Base-by-base conservation (phyloP, 2,329 filamentous ascomycete genomes). In the Neonectria neomacrospora region DNA sequence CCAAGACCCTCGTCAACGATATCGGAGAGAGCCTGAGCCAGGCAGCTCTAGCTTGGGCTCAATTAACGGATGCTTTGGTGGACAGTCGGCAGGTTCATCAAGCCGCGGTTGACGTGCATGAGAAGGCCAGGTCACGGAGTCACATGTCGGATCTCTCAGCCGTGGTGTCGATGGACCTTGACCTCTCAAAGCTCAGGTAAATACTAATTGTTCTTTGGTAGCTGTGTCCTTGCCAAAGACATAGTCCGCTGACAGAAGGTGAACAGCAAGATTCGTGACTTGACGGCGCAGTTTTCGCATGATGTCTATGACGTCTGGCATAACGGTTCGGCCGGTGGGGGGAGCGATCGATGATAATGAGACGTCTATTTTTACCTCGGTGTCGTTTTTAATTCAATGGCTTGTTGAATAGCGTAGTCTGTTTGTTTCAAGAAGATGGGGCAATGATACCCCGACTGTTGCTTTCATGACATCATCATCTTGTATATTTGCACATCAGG, bases 211-310 rank as follows among this genome's bases (percentile, higher is more conserved):
- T 5, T 16, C 30, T n/a, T 37, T n/a, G 34, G 2, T 14, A 16
- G 3, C 12, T 5, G 14, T 16, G 2, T 37, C 14, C 1, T n/a
- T 14, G 5, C 6, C 2, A 0, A 37, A n/a, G 5, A 3, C 34
- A 37, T 37, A 6, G 34, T 6, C 5, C 32, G 32, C 34, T 37
- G 16, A 37, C 34, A 37, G 6, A n/a, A n/a, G 1, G 34, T 8
- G 32, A 37, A n/a, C 16, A 37, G 34, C 2, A 37, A 37, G 34
- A 37, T 37, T 37, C 34, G 34, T n/a, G 34, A 37, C 34, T n/a
- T 37, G 34, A 37, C 34, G 14, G 34, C 14, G 6, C 34, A 37
- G 34, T 37, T 37, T n/a, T 37, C 34, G 14, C 34, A 14, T 3
- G 34, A 37, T 37, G 34, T 37, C 14, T 12, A 37, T 37, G 14